phyloP scores from a whole-genome alignment of 1,139 yeast genomes.

The Meyerozyma carpophila region DNA sequence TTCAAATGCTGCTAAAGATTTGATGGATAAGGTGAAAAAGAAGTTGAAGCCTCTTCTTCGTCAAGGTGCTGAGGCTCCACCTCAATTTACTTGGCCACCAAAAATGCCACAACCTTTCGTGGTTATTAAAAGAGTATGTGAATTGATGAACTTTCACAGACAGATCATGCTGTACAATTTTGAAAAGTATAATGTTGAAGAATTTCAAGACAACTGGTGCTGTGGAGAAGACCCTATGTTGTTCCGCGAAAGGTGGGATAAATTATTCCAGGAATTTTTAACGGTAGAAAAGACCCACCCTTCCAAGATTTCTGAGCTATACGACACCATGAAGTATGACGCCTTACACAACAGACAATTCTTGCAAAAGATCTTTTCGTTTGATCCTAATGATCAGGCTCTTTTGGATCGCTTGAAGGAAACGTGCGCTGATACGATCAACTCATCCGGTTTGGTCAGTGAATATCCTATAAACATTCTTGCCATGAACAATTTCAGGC shows the following conservation, averaged over 20 bases:
- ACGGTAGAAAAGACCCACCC: constrained; percentile 97
- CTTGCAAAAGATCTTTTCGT: constrained; percentile 74
- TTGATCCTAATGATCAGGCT: constrained; percentile 51
- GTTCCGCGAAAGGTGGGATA: constrained; percentile 96
- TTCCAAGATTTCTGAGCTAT: constrained; percentile 89
- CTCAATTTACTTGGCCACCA: constrained; percentile 98
- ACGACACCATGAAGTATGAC: constrained; percentile 98
- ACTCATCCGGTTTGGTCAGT: constrained; percentile 60
- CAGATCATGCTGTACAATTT: constrained; percentile 82
- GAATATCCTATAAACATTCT: constrained; percentile 76
- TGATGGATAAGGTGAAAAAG: constrained; percentile 97
- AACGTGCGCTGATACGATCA: constrained; percentile 48
- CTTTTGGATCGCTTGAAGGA: constrained; percentile 31
- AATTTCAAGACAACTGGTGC: constrained; percentile 85
- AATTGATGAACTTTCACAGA: constrained; percentile 89
- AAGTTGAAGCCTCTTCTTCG: constrained; percentile 89
- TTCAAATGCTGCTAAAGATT: constrained; percentile 95
- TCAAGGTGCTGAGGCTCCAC: constrained; percentile 97
- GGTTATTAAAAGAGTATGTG: constrained; percentile 90
- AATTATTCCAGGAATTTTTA: constrained; percentile 85
- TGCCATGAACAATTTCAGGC: constrained; percentile 71
- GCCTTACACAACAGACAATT: constrained; percentile 93
- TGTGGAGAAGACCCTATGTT: constrained; percentile 91
- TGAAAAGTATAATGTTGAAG: constrained; percentile 55
- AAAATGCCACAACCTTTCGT: constrained; percentile 96